A percentile compares a stretch with the other conserved stretches of the same genome.
These are phyloP conservation scores for Candida nonsorbophila DNA, from an alignment of 805 yeast genomes.

Conservation along the genomic window DNA sequence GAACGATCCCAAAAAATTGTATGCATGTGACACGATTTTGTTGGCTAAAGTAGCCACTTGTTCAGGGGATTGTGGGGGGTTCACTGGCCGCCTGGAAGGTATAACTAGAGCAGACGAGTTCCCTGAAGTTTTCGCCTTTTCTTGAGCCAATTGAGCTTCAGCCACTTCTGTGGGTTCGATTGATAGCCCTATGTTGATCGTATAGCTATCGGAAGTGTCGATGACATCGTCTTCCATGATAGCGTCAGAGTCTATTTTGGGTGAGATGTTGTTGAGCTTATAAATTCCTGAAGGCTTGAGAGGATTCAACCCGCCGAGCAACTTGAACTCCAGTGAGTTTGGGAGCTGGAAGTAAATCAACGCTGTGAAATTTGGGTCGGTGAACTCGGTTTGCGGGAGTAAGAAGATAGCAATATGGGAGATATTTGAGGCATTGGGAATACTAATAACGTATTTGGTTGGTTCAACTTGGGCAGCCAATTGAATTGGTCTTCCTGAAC, in stretches of 20 bases:
- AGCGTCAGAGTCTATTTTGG: conserved; percentile 8
- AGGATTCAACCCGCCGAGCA: conserved; percentile 58
- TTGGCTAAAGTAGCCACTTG: conserved; percentile 62
- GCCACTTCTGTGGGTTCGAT: conserved; percentile 76
- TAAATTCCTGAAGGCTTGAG: conserved; percentile 89
- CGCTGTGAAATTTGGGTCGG: conserved; percentile 70
- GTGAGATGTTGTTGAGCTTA: conserved; percentile 51
- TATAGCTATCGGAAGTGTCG: conserved; percentile 20
- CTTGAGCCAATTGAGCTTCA: conserved; percentile 45
- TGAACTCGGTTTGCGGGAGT: conserved; percentile 67
- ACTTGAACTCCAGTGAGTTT: conserved; percentile 50
- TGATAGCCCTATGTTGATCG: conserved; percentile 72
- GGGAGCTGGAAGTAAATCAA: conserved; percentile 85
- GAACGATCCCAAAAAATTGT: conserved; percentile 86
- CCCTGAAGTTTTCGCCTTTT: conserved; percentile 18
- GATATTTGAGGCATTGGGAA: conserved; percentile 58
- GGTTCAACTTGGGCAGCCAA: conserved; percentile 63
- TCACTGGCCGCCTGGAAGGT: conserved; percentile 8
- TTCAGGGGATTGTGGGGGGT: conserved; percentile 13
- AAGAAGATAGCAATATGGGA: conserved; percentile 82
- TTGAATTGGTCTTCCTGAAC: conserved; percentile 63
- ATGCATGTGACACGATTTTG: conserved; percentile 87
- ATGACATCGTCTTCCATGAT: conserved; percentile 24
- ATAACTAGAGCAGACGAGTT: conserved; percentile 9
- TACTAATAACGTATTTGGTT: conserved; percentile 58